phyloP scores from a whole-genome alignment of 2,329 filamentous ascomycete genomes.

The Teratosphaeria destructans region DNA sequence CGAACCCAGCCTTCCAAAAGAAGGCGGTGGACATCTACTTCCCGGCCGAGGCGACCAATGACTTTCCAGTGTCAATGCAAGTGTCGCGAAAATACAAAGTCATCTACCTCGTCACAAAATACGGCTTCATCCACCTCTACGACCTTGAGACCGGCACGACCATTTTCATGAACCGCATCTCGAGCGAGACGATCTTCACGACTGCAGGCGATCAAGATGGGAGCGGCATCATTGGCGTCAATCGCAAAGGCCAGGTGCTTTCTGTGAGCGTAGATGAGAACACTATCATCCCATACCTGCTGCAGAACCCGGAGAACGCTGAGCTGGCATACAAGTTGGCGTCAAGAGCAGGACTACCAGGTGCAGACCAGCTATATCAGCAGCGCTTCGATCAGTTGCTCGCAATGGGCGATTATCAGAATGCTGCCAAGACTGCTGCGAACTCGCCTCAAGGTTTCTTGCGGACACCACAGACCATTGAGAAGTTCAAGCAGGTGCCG shows the following conservation, averaged over 20 bases:
- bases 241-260: conserved; percentile 93
- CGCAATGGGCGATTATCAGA: conserved; percentile 65
- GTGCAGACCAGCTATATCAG: conserved; percentile 85
- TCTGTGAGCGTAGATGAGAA: conserved; percentile 88
- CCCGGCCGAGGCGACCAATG: conserved; percentile 86
- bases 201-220: conserved; percentile 76
- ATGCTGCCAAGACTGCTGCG: conserved; percentile 90
- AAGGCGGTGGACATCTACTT: conserved; percentile 98
- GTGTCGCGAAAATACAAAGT: conserved; percentile 94
- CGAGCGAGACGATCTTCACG: conserved; percentile 97
- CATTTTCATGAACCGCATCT: conserved; percentile 99
- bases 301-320: conserved; percentile 91
- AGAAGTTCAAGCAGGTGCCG: conserved; percentile 83
- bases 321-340: conserved; percentile 93
- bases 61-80: conserved; percentile 97
- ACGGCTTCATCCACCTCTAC: conserved; percentile 97
- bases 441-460: conserved; percentile 95
- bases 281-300: conserved; percentile 84
- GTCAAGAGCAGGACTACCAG: conserved; percentile 83
- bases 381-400: conserved; percentile 88
- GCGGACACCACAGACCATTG: conserved; percentile 87
- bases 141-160: conserved; percentile 91
- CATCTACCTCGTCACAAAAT: conserved; percentile 96
- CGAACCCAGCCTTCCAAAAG: conserved; percentile 84
- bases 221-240: conserved; percentile 84